Percentiles rank a stretch among this genome's conserved stretches.
These are phyloP conservation scores for Coemansia sp. DNA, from an alignment of 192 early-diverging fungal species.

Conservation along the genomic window DNA sequence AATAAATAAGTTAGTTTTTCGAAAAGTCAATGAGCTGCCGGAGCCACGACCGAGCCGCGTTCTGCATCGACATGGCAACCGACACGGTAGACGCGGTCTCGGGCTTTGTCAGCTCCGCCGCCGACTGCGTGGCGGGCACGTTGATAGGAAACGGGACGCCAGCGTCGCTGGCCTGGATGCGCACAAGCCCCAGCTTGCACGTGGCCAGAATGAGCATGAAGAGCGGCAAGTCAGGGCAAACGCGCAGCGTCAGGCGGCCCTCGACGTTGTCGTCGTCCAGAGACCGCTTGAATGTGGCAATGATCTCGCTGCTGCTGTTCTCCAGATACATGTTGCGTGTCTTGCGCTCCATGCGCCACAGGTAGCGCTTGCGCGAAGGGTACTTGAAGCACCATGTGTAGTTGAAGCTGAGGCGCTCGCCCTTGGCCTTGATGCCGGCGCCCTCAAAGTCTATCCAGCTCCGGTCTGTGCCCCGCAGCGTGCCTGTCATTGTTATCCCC, in stretches of 20 bases:
- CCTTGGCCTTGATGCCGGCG: constrained; percentile 9
- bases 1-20: not conserved
- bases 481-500: constrained; percentile 14
- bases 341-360: constrained; percentile 19
- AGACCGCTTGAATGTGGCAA: constrained; percentile 8
- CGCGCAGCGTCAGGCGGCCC: constrained; percentile 9
- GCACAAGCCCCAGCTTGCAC: constrained; percentile 16
- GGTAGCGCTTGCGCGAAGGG: constrained; percentile 7
- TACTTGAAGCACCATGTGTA: constrained; percentile 25
- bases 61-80: not conserved
- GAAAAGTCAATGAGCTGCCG: not conserved
- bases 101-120: not conserved
- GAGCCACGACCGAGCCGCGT: not conserved
- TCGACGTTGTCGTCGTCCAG: constrained; percentile 15
- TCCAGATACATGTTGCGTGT: constrained; percentile 10
- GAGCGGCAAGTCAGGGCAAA: constrained; percentile 15
- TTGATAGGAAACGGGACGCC: constrained; percentile 9
- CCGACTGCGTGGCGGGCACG: not conserved
- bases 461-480: constrained; percentile 9
- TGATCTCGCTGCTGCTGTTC: constrained; percentile 12
- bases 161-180: constrained; percentile 19
- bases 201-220: constrained; percentile 19
- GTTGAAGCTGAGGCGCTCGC: constrained; percentile 18
- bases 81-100: not conserved
- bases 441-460: constrained; percentile 19